A percentile compares a stretch with the other conserved stretches of the same genome.
phyloP scores from a whole-genome alignment of 306 rosid species.

The Morella rubra region DNA sequence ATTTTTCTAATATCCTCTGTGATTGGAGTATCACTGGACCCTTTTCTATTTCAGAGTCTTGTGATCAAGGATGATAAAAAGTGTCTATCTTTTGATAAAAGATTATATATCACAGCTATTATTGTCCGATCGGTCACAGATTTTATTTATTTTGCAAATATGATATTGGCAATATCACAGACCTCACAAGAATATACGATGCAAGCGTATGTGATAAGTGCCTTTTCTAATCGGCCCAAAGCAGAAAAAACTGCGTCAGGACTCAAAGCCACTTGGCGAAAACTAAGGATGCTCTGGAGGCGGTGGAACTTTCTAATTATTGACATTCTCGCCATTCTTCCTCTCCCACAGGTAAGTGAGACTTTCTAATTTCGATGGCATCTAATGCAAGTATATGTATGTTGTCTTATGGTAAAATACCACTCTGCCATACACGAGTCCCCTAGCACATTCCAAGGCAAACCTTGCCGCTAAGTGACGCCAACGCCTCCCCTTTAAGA shows the following conservation, averaged over 20 bases:
- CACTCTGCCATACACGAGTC: no score
- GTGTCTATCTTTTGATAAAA: conserved; percentile 65
- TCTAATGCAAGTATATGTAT: no score
- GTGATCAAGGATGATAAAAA: conserved; percentile 59
- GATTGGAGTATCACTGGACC: conserved; percentile 80
- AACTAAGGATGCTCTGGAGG: conserved; percentile 42
- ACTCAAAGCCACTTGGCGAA: conserved; percentile 68
- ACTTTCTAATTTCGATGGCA: neutral
- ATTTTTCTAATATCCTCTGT: conserved; percentile 80
- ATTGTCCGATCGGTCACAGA: conserved; percentile 82
- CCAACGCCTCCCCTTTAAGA: no score
- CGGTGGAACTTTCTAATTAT: conserved; percentile 48
- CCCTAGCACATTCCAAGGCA: no score
- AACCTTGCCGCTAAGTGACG: no score
- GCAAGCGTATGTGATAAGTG: no score
- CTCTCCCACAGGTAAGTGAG: neutral
- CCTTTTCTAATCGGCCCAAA: no score
- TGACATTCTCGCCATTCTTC: neutral
- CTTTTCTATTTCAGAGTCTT: conserved; percentile 81
- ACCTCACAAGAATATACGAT: no score
- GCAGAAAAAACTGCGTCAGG: conserved; percentile 87
- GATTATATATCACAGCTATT: conserved; percentile 67
- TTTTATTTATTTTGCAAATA: conserved; percentile 71
- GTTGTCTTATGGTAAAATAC: no score
- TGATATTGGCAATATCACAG: conserved; percentile 55